Evolutionary conservation across 345 rosid species (phyloP).

Genomic region (Linum tenue): DNA sequence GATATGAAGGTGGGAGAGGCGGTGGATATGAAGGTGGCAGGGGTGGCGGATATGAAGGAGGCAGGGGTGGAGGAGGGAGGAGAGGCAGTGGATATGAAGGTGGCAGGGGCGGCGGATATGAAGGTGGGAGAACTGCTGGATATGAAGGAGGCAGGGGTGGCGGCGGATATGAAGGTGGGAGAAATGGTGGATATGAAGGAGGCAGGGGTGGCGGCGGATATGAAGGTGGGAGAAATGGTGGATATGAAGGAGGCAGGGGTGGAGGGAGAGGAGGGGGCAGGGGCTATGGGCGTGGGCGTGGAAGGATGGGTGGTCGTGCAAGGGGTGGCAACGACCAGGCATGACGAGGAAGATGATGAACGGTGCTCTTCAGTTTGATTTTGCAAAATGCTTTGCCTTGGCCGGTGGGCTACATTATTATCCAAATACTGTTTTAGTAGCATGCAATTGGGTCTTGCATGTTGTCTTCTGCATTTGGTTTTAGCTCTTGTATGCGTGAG

Average conservation of each 20-base stretch:
- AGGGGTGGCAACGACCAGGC: conserved; percentile 51
- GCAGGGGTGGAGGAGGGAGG: background rate
- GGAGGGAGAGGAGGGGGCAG: conserved; percentile 39
- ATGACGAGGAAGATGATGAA: background rate
- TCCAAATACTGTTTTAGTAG: background rate
- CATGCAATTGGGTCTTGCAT: background rate
- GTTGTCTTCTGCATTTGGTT: background rate
- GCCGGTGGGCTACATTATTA: background rate
- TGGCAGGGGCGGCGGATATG: background rate
- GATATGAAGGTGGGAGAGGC: background rate
- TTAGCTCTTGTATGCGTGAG: background rate
- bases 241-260: conserved; percentile 8
- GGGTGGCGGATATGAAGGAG: background rate
- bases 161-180: background rate
- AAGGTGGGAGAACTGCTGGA: background rate
- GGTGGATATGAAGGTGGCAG: background rate
- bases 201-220: background rate
- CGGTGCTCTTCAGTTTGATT: background rate
- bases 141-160: background rate
- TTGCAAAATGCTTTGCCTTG: background rate
- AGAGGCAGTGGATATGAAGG: background rate
- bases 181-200: background rate
- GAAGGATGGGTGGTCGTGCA: conserved; percentile 52
- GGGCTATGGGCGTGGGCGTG: conserved; percentile 35
- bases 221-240: background rate